Conservation (phyloP, 257 asterid species). For the Paulownia fortunei region DNA sequence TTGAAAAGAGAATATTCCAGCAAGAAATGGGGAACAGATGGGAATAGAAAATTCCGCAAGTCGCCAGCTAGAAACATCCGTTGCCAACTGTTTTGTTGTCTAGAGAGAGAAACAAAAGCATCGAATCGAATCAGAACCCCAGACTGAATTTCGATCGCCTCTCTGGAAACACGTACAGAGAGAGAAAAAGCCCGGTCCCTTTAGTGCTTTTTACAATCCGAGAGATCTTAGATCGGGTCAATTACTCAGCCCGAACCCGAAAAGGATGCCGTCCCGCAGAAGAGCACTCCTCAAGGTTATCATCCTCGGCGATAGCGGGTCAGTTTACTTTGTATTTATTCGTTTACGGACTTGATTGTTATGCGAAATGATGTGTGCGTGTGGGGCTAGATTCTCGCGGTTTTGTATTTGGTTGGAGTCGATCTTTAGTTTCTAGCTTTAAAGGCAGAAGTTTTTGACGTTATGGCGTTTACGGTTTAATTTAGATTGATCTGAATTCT, state of each 20-base stretch:
- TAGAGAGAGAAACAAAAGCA: constrained; percentile 25
- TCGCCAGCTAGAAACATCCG: constrained; percentile 34
- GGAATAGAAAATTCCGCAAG: constrained; percentile 23
- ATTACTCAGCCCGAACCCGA: constrained; percentile 29
- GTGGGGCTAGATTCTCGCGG: background rate
- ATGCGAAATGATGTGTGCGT: background rate
- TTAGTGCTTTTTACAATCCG: background rate
- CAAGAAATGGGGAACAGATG: constrained; percentile 2
- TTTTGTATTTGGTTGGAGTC: constrained; percentile 10
- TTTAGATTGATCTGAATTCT: constrained; percentile 14
- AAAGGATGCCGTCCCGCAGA: constrained; percentile 60
- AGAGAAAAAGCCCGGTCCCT: background rate
- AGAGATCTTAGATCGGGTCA: constrained; percentile 31
- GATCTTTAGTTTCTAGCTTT: constrained; percentile 21
- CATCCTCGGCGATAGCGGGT: constrained; percentile 78
- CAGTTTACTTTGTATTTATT: background rate
- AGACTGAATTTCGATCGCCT: constrained; percentile 30
- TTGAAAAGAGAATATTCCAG: constrained; percentile 13
- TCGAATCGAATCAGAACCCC: constrained; percentile 26
- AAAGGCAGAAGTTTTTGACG: background rate
- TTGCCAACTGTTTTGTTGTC: constrained; percentile 31
- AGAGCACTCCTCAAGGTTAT: constrained; percentile 71
- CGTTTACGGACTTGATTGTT: background rate
- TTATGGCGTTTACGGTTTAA: constrained; percentile 9
- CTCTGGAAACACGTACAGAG: background rate